Evolutionary conservation across 169 alveolate species (phyloP), one percentile per base, ranked within the genome.

Genomic region (Theileria parva): DNA sequence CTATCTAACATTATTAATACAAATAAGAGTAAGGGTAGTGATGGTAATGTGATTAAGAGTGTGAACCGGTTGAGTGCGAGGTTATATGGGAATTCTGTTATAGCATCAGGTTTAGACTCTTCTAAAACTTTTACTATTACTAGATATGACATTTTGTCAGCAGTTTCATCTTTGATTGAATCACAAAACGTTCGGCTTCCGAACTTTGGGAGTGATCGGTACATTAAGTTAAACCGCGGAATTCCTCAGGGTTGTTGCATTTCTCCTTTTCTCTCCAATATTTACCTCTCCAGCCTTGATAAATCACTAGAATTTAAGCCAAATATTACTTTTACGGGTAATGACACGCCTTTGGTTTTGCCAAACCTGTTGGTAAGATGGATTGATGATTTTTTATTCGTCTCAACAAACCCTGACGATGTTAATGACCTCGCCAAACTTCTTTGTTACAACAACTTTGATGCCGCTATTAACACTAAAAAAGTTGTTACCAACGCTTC

Each of bases 231-330:
- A 28, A 30, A 28, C 57, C 51, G 76, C 19, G 91, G 91, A 25
- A 79, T 85, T 21, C 91, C 91, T 3, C 91, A 85, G 85, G 91
- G 91, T 1, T 85, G 91, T 53, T 78, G 87, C 70, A 78, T 85
- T 25, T 85, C 91, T 5, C 77, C 80, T 21, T 51, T 85, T 32
- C 73, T 85, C 11, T 85, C 86, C 27, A 77, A 72, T 73, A 69
- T 85, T 0, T 85, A 63, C 63, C 51, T 85, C n/a, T 75, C 88
- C 6, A 61, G 74, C 68, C 70, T 74, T 12, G 89, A 83, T 63
- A 44, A 70, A 60, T 19, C 66, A 51, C 59, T 76, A 3, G 9
- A 4, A 32, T 63, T 39, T 19, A 23, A 13, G 39, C 25, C 50
- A 21, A 63, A 63, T 32, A n/a, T 21, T 63, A 21, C 23, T 6